phyloP scores from a whole-genome alignment of 192 early-diverging fungal genomes.

The Chytriomyces sp. region DNA sequence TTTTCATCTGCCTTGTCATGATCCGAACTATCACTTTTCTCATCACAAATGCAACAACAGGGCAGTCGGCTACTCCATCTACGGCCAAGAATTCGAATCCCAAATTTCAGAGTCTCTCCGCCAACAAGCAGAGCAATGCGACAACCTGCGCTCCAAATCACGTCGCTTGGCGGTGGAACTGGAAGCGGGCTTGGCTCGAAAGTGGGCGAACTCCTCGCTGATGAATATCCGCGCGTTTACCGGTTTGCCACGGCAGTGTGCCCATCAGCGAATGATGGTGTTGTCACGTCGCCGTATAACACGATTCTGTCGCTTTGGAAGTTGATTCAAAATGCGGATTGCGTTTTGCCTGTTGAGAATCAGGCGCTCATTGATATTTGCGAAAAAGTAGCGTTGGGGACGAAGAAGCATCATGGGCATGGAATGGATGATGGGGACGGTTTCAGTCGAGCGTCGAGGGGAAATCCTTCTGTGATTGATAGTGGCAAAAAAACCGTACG shows the following conservation, averaged over 20 bases:
- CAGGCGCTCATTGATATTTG: conserved; percentile 57
- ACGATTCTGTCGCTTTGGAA: conserved; percentile 53
- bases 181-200: conserved; percentile 63
- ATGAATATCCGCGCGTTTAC: conserved; percentile 52
- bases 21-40: background rate
- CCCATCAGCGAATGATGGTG: conserved; percentile 59
- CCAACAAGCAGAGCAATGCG: conserved; percentile 59
- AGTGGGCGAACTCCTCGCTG: conserved; percentile 44
- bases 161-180: conserved; percentile 64
- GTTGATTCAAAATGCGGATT: conserved; percentile 53
- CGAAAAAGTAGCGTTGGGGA: conserved; percentile 32
- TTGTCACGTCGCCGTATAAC: conserved; percentile 63
- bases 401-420: background rate
- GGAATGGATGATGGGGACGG: background rate
- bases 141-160: conserved; percentile 57
- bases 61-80: conserved; percentile 58
- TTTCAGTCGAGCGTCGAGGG: too few relatives aligned
- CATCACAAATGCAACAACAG: conserved; percentile 29
- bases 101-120: conserved; percentile 25
- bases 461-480: conserved; percentile 26
- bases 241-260: conserved; percentile 44
- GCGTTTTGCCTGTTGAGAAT: conserved; percentile 63
- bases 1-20: background rate
- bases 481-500: conserved; percentile 33
- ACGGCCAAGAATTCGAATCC: conserved; percentile 51